These are phyloP conservation scores for Taphrina populina DNA, from an alignment of 1,139 yeast species.

Conservation along the genomic window DNA sequence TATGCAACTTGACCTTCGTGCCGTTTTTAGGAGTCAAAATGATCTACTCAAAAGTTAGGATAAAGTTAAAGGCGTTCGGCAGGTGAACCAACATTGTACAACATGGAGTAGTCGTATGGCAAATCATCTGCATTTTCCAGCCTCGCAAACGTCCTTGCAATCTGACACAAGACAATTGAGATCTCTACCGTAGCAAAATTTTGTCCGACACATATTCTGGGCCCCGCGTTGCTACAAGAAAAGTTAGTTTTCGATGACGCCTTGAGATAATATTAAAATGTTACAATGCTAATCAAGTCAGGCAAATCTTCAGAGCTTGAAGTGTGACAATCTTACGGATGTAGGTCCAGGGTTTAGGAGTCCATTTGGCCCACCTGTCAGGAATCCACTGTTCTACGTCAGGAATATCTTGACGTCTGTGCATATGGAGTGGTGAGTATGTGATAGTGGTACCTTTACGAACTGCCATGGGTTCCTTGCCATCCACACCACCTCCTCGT, in stretches of 20 bases:
- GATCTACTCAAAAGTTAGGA: background rate
- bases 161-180: constrained; percentile 51
- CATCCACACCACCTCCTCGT: constrained; percentile 55
- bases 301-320: constrained; percentile 58
- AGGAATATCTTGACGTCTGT: constrained; percentile 52
- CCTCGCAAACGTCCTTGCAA: constrained; percentile 45
- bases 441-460: constrained; percentile 52
- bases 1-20: constrained; percentile 2
- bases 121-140: constrained; percentile 26
- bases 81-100: constrained; percentile 1
- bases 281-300: too few relatives aligned
- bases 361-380: constrained; percentile 51
- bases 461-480: constrained; percentile 49
- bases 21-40: constrained; percentile 22
- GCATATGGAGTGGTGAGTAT: constrained; percentile 52
- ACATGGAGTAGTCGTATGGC: constrained; percentile 8
- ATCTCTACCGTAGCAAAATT: constrained; percentile 62
- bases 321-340: constrained; percentile 43
- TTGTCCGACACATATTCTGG: constrained; percentile 61
- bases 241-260: too few relatives aligned
- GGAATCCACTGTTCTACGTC: constrained; percentile 54
- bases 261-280: too few relatives aligned
- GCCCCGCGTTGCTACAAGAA: constrained; percentile 55
- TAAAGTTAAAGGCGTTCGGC: background rate
- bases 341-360: constrained; percentile 35